Evolutionary conservation across 225 moss, liverwort and hornwort species (phyloP), one percentile per base, ranked within the genome.

Genomic region (Marchantia polymorpha): DNA sequence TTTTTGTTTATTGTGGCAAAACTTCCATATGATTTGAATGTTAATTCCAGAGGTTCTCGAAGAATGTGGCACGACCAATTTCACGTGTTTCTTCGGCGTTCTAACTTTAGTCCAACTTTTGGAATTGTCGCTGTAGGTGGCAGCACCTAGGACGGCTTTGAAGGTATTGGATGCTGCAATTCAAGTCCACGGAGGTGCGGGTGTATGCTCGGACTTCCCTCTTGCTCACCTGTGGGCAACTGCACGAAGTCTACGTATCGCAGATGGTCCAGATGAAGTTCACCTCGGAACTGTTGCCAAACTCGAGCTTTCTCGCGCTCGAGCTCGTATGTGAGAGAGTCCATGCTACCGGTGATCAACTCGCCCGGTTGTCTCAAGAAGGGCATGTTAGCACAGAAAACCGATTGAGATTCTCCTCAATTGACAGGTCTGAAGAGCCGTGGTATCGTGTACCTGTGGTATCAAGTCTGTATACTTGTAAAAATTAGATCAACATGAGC

Each of bases 231-330:
- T 99, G 58, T 99, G 95, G 99, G 95, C 95, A 76, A 65, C 85
- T 64, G 89, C 93, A 6, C 93, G 95, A 15, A 92, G 92, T 69
- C 83, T 99, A 52, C 87, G 95, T 27, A 90, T 99, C 61, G 99
- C 99, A 76, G 99, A 99, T 88, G 99, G 99, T 69, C 99, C 99
- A 30, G 99, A 99, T 54, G 95, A 99, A 79, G 99, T 99, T 74
- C 99, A 99, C 84, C 91, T 95, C 15, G 90, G 90, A 69, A 95
- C 99, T 49, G 89, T 99, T 86, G 90, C 99, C 64, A 95, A 95
- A 74, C 90, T 99, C 0, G 99, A 99, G 85, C 83, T 99, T 78
- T 76, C 85, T 67, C 91, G 90, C 13, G 90, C 90, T 55, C 90
- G 55, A 29, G 58, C 92, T 31, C 84, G 87, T 67, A 11, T 87